A percentile compares a stretch with the other conserved stretches of the same genome.
phyloP scores from a whole-genome alignment of 495 filamentous ascomycete species.

The Trichocladium antarcticum region DNA sequence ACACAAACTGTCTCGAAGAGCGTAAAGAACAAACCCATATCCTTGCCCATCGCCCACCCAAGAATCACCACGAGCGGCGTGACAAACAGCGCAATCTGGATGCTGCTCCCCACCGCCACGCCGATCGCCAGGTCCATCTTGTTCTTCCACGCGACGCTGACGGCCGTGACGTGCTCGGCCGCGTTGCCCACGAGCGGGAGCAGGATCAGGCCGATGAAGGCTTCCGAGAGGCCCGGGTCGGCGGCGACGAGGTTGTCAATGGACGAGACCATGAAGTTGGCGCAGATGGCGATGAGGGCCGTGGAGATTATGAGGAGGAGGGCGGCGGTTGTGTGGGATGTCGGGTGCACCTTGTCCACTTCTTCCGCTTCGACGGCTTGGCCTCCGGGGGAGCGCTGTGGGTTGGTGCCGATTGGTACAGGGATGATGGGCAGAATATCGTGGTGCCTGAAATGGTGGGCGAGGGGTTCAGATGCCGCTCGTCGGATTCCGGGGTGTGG shows the following conservation, averaged over 20 bases:
- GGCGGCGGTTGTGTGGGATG: background rate
- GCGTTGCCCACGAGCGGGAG: conserved; percentile 87
- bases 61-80: conserved; percentile 80
- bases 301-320: conserved; percentile 55
- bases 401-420: background rate
- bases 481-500: background rate
- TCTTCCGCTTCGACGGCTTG: background rate
- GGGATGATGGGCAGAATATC: background rate
- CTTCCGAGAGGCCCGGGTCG: conserved; percentile 51
- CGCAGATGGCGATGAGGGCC: conserved; percentile 70
- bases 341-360: too few species aligned
- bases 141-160: conserved; percentile 81
- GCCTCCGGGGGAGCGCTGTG: background rate
- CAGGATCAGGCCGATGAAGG: conserved; percentile 82
- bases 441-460: background rate
- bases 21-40: conserved; percentile 85
- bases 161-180: conserved; percentile 83
- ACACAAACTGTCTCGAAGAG: conserved; percentile 81
- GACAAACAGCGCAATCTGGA: conserved; percentile 83
- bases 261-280: conserved; percentile 74
- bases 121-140: conserved; percentile 94
- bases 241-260: conserved; percentile 59
- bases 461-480: background rate
- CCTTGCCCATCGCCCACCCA: conserved; percentile 72
- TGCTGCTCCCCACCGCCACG: conserved; percentile 76